Conservation (phyloP, 192 early-diverging fungal species). For the Tieghemiomyces parasiticus region DNA sequence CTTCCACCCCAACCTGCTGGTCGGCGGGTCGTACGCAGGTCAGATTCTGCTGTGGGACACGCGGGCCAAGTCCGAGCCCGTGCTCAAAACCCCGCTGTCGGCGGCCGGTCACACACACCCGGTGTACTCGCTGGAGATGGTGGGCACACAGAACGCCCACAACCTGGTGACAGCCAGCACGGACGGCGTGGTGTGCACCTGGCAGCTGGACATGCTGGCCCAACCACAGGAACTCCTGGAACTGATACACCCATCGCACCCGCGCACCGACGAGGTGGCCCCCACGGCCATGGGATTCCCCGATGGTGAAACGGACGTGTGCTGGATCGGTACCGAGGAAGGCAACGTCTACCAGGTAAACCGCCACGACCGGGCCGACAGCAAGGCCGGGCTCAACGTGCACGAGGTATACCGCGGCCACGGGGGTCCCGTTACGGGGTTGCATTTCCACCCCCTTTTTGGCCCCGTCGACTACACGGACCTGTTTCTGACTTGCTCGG, state of each 20-base stretch:
- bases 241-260: conserved; percentile 53
- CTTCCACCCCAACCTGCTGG: conserved; percentile 82
- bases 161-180: conserved; percentile 82
- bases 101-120: conserved; percentile 89
- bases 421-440: conserved; percentile 68
- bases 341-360: conserved; percentile 89
- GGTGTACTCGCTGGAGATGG: conserved; percentile 74
- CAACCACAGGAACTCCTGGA: conserved; percentile 86
- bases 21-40: conserved; percentile 95
- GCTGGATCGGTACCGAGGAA: conserved; percentile 94
- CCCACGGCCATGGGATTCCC: conserved; percentile 86
- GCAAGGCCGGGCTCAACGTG: conserved; percentile 90
- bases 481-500: conserved; percentile 77
- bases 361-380: conserved; percentile 86
- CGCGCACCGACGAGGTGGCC: conserved; percentile 84
- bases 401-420: conserved; percentile 80
- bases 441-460: conserved; percentile 78
- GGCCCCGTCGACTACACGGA: conserved; percentile 77
- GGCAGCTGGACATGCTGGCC: conserved; percentile 97
- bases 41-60: conserved; percentile 98
- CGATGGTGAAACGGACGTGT: conserved; percentile 79
- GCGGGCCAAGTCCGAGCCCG: conserved; percentile 73
- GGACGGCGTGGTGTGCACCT: conserved; percentile 93
- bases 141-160: conserved; percentile 92
- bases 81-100: conserved; percentile 87